Conservation (phyloP, 176 grass and related monocot species). For the Musa troglodytarum region DNA sequence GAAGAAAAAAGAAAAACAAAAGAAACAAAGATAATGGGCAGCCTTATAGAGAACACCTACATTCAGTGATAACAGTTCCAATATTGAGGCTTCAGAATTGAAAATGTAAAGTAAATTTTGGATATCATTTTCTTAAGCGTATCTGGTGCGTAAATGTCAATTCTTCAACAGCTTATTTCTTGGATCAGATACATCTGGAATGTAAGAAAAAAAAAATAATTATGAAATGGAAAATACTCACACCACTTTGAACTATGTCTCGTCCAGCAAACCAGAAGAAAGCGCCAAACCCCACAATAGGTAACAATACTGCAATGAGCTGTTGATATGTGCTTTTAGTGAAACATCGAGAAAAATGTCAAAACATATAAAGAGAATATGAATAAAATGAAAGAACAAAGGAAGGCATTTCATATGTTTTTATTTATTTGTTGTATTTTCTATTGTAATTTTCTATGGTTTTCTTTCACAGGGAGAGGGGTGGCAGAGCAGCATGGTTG, state of each 20-base stretch:
- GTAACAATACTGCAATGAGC: slow-evolving; percentile 65
- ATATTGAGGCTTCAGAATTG: neutral
- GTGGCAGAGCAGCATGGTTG: too few relatives aligned
- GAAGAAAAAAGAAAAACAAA: neutral
- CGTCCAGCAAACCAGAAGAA: slow-evolving; percentile 74
- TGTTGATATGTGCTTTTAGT: slow-evolving; percentile 19
- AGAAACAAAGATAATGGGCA: neutral
- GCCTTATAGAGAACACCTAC: neutral
- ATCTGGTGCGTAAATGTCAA: neutral
- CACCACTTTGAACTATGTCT: slow-evolving; percentile 69
- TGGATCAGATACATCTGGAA: neutral
- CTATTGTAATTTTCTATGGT: too few relatives aligned
- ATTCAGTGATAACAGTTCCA: neutral
- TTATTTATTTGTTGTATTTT: neutral
- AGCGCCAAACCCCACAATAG: slow-evolving; percentile 62
- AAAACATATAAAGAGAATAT: slow-evolving; percentile 1
- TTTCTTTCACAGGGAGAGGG: too few relatives aligned
- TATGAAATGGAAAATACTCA: slow-evolving; percentile 30
- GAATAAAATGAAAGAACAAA: neutral
- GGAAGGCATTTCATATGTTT: neutral
- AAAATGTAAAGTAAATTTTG: neutral
- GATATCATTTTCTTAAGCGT: neutral
- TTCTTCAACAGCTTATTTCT: neutral
- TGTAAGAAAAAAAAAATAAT: neutral
- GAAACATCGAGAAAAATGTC: slow-evolving; percentile 3